Evolutionary conservation across 2,329 filamentous ascomycete genomes (phyloP).

Genomic region (Ambrosiella beaveri): DNA sequence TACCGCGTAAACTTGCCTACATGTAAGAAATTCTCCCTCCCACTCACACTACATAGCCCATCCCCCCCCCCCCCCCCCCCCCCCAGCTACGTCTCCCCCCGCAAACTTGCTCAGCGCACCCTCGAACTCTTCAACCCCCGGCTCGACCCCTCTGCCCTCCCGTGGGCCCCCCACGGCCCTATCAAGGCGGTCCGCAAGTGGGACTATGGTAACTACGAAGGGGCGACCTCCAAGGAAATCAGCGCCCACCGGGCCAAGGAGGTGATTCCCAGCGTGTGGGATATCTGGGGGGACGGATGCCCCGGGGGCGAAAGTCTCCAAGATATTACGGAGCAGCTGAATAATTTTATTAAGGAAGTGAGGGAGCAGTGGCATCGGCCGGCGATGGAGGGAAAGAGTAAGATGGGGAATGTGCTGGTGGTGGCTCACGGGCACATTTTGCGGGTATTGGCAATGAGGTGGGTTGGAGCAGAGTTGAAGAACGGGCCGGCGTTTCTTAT

Average conservation of each 20-base stretch:
- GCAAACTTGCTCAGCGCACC: too few species aligned
- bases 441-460: slow-evolving; percentile 72
- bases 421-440: slow-evolving; percentile 87
- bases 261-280: slow-evolving; percentile 47
- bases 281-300: slow-evolving; percentile 83
- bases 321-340: slow-evolving; percentile 55
- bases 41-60: slow-evolving; percentile 6
- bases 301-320: slow-evolving; percentile 63
- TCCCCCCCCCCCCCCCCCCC: too few species aligned
- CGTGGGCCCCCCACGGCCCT: slow-evolving; percentile 43
- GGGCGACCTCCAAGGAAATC: slow-evolving; percentile 57
- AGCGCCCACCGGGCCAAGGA: slow-evolving; percentile 35
- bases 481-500: slow-evolving; percentile 65
- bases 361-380: slow-evolving; percentile 45
- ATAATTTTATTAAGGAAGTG: slow-evolving; percentile 61
- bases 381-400: slow-evolving; percentile 27
- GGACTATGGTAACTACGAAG: slow-evolving; percentile 81
- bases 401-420: slow-evolving; percentile 30
- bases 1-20: slow-evolving; percentile 63
- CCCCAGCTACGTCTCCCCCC: too few species aligned
- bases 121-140: too few species aligned
- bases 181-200: slow-evolving; percentile 49
- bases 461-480: slow-evolving; percentile 56
- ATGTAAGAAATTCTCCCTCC: slow-evolving; percentile 39
- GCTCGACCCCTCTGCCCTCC: slow-evolving; percentile 25